Percentiles rank a stretch among this genome's conserved stretches.
phyloP scores from a whole-genome alignment of 1,139 yeast species.

The Pneumocystis canis region DNA sequence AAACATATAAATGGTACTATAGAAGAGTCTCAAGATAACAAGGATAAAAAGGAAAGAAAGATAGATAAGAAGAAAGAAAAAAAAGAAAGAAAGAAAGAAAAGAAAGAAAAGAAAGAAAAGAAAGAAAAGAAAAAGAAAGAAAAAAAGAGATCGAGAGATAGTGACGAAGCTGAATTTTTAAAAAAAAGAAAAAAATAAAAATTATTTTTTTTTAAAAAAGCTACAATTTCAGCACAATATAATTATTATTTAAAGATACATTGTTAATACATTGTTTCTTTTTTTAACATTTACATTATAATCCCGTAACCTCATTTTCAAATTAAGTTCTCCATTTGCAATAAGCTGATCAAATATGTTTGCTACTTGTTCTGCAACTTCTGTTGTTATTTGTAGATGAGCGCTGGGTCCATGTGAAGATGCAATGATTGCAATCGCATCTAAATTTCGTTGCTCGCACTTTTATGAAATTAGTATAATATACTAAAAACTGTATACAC shows the following conservation, averaged over 20 bases:
- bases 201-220: background rate
- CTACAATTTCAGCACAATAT: background rate
- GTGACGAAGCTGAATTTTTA: background rate
- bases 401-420: background rate
- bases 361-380: background rate
- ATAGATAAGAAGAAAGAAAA: conserved; percentile 38
- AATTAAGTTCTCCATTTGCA: background rate
- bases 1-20: conserved; percentile 35
- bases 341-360: background rate
- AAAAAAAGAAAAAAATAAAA: background rate
- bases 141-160: background rate
- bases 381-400: background rate
- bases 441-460: background rate
- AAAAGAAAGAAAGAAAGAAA: conserved; percentile 5
- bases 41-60: conserved; percentile 33
- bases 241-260: background rate
- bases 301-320: background rate
- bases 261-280: background rate
- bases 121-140: background rate
- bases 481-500: background rate
- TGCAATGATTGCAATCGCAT: background rate
- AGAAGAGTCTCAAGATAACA: conserved; percentile 25
- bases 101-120: background rate
- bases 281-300: background rate
- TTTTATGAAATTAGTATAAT: background rate